Evolutionary conservation across 805 yeast species (phyloP), one percentile per base, ranked within the genome.

Genomic region (Saturnispora mendoncae): DNA sequence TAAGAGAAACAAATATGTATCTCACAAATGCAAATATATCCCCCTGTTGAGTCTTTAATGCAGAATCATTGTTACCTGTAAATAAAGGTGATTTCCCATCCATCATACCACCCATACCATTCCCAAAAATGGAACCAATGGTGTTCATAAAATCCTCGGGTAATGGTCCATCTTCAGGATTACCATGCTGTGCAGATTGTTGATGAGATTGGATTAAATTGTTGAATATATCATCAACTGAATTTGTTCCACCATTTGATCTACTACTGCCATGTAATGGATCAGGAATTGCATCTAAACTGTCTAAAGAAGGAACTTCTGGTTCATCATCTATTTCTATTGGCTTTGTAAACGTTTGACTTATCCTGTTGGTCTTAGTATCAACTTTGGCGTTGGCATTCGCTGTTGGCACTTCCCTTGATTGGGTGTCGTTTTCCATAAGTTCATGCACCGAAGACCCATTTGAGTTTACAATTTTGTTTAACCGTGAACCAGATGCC

Each of bases 401-500:
- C n/a, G n/a, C n/a, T n/a, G n/a, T n/a, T 19, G 25, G 35, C 4
- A 48, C 38, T 5, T 55, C 63, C 24, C 61, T 38, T 13, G 66
- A 61, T 9, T 68, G 12, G 12, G 25, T 58, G 13, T 32, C 39
- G 2, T 33, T 23, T 23, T 23, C 2, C 6, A 18, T 15, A 6
- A 32, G 14, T 33, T 36, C 41, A 18, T 33, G 40, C n/a, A 56
- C 61, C 3, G 66, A 48, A 4, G 64, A 55, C 39, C 67, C 46
- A 18, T 54, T 57, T 31, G 71, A 62, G 2, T 71, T 72, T 2
- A 71, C 61, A 42, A 71, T 71, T 42, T 67, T 69, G 46, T 70
- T 74, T 51, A 80, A 57, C 46, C 86, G 62, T 17, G 65, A 65
- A 3, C 73, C 53, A 17, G 78, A 80, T 35, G 70, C 71, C 6